Conservation (phyloP, 371 early-diverging fungal species). For the Mortierella sp. region DNA sequence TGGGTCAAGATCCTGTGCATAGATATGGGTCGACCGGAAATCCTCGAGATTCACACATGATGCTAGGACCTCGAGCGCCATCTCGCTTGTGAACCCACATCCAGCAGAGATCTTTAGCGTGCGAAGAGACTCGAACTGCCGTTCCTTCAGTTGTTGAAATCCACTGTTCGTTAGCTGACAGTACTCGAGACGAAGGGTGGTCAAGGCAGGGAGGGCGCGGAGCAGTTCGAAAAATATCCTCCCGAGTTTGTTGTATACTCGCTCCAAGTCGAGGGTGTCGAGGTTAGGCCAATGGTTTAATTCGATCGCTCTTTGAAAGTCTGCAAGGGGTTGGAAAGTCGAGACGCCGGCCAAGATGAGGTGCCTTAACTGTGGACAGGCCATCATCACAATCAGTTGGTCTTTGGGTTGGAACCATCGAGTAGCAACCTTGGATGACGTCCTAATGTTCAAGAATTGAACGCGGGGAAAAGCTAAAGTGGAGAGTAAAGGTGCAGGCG, state of each 20-base stretch:
- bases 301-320: background rate
- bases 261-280: background rate
- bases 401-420: background rate
- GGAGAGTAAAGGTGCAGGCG: background rate
- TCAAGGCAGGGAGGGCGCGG: background rate
- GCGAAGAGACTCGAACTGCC: background rate
- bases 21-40: conserved; percentile 4
- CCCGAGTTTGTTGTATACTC: background rate
- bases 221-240: background rate
- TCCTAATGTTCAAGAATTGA: background rate
- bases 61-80: background rate
- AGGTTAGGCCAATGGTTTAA: background rate
- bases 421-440: background rate
- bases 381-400: background rate
- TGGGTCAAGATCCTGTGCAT: background rate
- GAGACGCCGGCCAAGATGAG: background rate
- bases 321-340: background rate
- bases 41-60: background rate
- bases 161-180: background rate
- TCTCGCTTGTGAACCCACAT: conserved; percentile 1
- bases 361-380: background rate
- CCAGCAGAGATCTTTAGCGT: background rate
- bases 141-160: background rate
- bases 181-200: background rate
- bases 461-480: background rate